phyloP scores from a whole-genome alignment of 129 eudicot genomes.

The Artemisia annua region DNA sequence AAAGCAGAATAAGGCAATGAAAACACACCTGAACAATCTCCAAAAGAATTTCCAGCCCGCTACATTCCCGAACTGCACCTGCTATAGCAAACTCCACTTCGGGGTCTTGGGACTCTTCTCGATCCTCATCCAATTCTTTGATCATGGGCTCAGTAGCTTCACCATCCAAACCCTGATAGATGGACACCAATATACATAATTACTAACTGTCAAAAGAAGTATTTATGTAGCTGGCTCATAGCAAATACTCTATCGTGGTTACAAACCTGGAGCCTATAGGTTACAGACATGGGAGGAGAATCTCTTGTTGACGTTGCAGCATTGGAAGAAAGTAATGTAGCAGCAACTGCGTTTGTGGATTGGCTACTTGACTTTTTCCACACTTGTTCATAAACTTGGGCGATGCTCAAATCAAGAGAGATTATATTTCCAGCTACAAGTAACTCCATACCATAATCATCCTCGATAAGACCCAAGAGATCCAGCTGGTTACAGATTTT shows the following conservation, averaged over 20 bases:
- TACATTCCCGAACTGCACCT: conserved; percentile 94
- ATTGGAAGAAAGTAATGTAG: conserved; percentile 53
- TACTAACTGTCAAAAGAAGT: conserved; percentile 14
- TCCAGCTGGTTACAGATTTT: conserved; percentile 95
- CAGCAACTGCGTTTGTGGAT: conserved; percentile 52
- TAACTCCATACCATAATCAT: conserved; percentile 97
- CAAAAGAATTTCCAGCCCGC: conserved; percentile 84
- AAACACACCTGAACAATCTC: conserved; percentile 77
- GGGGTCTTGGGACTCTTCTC: conserved; percentile 98
- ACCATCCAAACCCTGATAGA: conserved; percentile 92
- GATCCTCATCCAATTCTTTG: conserved; percentile 94
- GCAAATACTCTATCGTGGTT: neutral
- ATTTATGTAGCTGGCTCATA: neutral
- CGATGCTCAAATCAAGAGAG: conserved; percentile 89
- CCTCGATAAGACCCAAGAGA: conserved; percentile 92
- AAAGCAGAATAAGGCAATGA: neutral
- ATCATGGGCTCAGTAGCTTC: conserved; percentile 99
- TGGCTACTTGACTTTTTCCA: conserved; percentile 90
- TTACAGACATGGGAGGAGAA: conserved; percentile 92
- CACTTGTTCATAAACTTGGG: conserved; percentile 95
- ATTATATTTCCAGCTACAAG: conserved; percentile 94
- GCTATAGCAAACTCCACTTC: conserved; percentile 98
- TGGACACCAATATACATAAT: conserved; percentile 6
- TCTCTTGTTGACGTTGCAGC: conserved; percentile 63
- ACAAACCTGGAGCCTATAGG: conserved; percentile 96